Conservation (phyloP, 2,329 filamentous ascomycete species). For the Penicillium occitanis region DNA sequence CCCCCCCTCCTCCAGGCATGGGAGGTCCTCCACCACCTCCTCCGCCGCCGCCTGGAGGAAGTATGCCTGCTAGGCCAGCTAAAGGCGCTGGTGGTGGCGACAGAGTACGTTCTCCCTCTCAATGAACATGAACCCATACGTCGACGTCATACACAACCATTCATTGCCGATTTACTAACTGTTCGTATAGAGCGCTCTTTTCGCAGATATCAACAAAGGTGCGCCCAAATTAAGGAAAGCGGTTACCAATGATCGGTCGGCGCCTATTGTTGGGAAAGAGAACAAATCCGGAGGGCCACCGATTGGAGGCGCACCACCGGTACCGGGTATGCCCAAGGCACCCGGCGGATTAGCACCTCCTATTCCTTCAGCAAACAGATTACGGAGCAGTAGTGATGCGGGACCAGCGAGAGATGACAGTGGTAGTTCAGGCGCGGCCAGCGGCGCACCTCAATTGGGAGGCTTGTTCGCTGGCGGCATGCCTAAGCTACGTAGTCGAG, state of each 20-base stretch:
- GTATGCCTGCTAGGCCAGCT: slow-evolving; percentile 58
- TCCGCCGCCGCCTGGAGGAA: slow-evolving; percentile 58
- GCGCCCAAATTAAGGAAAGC: slow-evolving; percentile 71
- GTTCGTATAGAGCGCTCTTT: slow-evolving; percentile 69
- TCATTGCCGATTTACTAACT: slow-evolving; percentile 7
- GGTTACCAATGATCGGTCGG: slow-evolving; percentile 88
- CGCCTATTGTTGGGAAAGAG: slow-evolving; percentile 65
- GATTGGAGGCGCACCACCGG: slow-evolving; percentile 73
- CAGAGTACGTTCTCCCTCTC: slow-evolving; percentile 56
- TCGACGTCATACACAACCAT: background rate
- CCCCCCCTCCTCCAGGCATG: slow-evolving; percentile 61
- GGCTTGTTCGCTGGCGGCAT: slow-evolving; percentile 92
- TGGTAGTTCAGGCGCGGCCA: slow-evolving; percentile 48
- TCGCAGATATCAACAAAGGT: slow-evolving; percentile 85
- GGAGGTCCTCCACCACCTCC: slow-evolving; percentile 62
- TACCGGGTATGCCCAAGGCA: slow-evolving; percentile 64
- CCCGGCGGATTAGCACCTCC: slow-evolving; percentile 70
- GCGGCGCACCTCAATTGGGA: slow-evolving; percentile 71
- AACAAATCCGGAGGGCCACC: slow-evolving; percentile 58
- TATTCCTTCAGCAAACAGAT: slow-evolving; percentile 63
- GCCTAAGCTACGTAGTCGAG: slow-evolving; percentile 90
- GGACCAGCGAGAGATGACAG: slow-evolving; percentile 46
- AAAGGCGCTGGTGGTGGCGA: slow-evolving; percentile 52
- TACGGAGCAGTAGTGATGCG: slow-evolving; percentile 78
- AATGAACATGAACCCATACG: background rate